A percentile compares a stretch with the other conserved stretches of the same genome.
These are phyloP conservation scores for Chlamydomonas sp. DNA, from an alignment of 139 green algal genomes.

Conservation along the genomic window DNA sequence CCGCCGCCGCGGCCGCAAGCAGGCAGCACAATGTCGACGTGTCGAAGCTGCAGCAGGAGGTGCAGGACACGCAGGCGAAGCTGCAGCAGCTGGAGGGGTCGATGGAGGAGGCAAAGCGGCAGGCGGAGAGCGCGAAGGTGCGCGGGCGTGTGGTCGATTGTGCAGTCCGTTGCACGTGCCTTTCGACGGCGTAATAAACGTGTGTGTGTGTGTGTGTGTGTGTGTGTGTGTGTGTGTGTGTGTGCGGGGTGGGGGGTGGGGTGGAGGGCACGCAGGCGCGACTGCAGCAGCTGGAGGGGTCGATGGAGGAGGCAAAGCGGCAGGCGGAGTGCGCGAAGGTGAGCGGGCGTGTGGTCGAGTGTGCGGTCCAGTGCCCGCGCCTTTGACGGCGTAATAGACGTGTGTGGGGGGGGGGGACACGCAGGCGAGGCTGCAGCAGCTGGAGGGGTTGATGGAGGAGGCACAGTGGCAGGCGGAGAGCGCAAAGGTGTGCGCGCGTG, in stretches of 20 bases:
- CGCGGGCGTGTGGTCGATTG: neutral
- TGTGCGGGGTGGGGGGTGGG: conserved; percentile 68
- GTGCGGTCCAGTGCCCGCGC: neutral
- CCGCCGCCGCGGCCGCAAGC: conserved; percentile 11
- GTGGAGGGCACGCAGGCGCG: conserved; percentile 47
- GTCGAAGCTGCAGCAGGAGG: conserved; percentile 64
- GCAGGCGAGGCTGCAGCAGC: neutral
- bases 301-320: neutral
- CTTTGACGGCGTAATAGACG: neutral
- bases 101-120: neutral
- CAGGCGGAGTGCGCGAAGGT: neutral
- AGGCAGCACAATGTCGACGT: conserved; percentile 65
- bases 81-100: neutral
- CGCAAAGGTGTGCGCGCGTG: too few relatives aligned
- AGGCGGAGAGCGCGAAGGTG: neutral
- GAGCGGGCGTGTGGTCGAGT: neutral
- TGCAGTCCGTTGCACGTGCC: neutral
- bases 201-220: neutral
- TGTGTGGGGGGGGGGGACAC: neutral
- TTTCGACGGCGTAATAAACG: neutral
- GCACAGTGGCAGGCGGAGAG: too few relatives aligned
- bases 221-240: too few relatives aligned
- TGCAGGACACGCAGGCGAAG: conserved; percentile 45
- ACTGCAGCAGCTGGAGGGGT: conserved; percentile 1
- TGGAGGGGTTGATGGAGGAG: neutral